These are phyloP conservation scores for Marasmius sp. DNA, from an alignment of 1,284 basidiomycete genomes.

Conservation along the genomic window DNA sequence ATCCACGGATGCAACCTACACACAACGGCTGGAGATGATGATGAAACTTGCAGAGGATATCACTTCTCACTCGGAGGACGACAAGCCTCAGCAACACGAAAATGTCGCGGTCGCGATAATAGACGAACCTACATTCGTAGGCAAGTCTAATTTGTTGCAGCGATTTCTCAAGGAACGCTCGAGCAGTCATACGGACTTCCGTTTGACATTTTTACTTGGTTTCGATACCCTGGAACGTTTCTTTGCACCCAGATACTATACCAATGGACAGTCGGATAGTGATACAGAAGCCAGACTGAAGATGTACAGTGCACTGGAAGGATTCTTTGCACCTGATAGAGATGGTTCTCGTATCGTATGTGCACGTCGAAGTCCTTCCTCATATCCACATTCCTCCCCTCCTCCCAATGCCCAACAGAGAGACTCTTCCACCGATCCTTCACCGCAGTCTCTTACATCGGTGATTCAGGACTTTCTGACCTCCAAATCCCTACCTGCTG, in stretches of 20 bases:
- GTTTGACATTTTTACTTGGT: constrained; percentile 76
- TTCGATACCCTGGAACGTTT: constrained; percentile 89
- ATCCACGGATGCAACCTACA: constrained; percentile 69
- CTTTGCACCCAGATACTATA: constrained; percentile 80
- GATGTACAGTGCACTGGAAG: constrained; percentile 58
- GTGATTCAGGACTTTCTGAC: constrained; percentile 23
- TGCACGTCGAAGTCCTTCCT: constrained; percentile 49
- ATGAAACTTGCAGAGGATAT: constrained; percentile 52
- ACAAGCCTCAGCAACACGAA: constrained; percentile 13
- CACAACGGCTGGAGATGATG: constrained; percentile 86
- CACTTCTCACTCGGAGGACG: constrained; percentile 28
- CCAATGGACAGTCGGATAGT: constrained; percentile 23
- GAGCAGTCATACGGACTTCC: constrained; percentile 1
- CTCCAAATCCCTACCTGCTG: constrained; percentile 50
- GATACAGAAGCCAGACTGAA: constrained; percentile 32
- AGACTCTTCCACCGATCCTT: constrained; percentile 6
- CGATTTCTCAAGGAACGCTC: constrained; percentile 41
- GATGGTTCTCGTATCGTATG: constrained; percentile 74
- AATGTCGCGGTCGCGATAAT: constrained; percentile 83
- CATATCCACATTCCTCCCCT: constrained; percentile 10
- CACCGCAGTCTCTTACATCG: constrained; percentile 18
- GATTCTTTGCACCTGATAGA: constrained; percentile 60
- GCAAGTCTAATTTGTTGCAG: constrained; percentile 72
- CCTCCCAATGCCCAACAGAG: neutral
- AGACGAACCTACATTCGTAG: constrained; percentile 87